Conservation (phyloP, 257 asterid genomes). For the Nicotiana obtusifolia region DNA sequence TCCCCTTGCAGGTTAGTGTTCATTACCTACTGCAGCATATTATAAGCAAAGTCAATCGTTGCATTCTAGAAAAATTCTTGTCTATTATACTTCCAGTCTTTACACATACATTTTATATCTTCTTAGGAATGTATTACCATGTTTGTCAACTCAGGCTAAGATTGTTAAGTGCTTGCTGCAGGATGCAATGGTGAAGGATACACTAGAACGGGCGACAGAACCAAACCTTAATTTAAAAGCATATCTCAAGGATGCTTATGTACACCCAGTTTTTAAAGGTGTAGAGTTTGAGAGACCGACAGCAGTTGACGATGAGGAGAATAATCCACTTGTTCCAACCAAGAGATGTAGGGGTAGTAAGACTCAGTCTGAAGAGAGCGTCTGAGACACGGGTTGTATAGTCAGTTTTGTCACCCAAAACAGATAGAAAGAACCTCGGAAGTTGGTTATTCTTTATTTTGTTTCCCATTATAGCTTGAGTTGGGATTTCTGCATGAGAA, state of each 20-base stretch:
- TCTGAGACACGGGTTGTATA: not conserved
- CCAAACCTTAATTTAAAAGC: slow-evolving; percentile 47
- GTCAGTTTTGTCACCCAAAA: not conserved
- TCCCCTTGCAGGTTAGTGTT: slow-evolving; percentile 64
- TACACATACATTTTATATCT: not conserved
- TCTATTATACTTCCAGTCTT: not conserved
- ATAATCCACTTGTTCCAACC: slow-evolving; percentile 50
- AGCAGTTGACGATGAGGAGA: slow-evolving; percentile 42
- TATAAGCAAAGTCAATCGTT: not conserved
- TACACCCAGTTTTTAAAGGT: slow-evolving; percentile 57
- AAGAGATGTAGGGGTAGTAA: slow-evolving; percentile 44
- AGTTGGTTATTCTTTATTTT: not conserved
- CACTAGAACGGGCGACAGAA: slow-evolving; percentile 48
- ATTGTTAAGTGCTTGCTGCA: slow-evolving; percentile 16
- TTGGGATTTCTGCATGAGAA: not conserved
- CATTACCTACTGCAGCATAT: not conserved
- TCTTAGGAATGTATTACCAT: not conserved
- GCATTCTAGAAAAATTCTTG: not conserved
- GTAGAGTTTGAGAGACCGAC: slow-evolving; percentile 25
- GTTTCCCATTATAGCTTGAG: not conserved
- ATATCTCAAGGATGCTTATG: slow-evolving; percentile 51
- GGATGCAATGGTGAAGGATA: slow-evolving; percentile 56
- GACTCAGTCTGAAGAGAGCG: slow-evolving; percentile 24
- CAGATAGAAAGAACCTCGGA: not conserved
- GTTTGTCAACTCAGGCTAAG: not conserved